phyloP scores from a whole-genome alignment of 116 monocot species.

The Phalaenopsis hybrid region DNA sequence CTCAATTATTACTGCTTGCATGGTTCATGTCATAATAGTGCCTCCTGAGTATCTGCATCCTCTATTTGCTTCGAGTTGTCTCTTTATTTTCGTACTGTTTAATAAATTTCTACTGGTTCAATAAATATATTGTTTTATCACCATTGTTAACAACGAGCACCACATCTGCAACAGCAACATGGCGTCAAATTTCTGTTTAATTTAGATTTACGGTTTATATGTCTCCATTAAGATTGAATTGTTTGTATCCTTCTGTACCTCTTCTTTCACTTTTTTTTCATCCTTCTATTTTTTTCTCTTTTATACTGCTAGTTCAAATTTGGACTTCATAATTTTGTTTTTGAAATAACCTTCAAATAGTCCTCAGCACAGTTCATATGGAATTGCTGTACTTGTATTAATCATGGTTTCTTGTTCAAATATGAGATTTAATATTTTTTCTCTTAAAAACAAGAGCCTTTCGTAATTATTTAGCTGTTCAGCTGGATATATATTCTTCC shows the following conservation, averaged over 20 bases:
- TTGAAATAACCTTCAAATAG: neutral
- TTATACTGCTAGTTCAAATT: neutral
- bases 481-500: neutral
- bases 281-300: neutral
- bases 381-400: neutral
- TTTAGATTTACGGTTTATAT: neutral
- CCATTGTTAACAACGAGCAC: neutral
- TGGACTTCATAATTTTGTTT: neutral
- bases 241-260: neutral
- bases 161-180: neutral
- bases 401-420: neutral
- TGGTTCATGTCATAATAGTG: neutral
- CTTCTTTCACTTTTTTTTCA: neutral
- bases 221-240: constrained; percentile 3
- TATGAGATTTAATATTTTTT: neutral
- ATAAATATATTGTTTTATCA: neutral
- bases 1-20: neutral
- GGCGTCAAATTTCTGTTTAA: neutral
- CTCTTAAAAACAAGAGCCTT: neutral
- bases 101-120: neutral
- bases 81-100: neutral
- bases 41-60: neutral
- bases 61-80: neutral
- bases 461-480: neutral
- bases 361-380: neutral